Evolutionary conservation across 169 alveolate genomes (phyloP).

Genomic region (Fabrea salina): DNA sequence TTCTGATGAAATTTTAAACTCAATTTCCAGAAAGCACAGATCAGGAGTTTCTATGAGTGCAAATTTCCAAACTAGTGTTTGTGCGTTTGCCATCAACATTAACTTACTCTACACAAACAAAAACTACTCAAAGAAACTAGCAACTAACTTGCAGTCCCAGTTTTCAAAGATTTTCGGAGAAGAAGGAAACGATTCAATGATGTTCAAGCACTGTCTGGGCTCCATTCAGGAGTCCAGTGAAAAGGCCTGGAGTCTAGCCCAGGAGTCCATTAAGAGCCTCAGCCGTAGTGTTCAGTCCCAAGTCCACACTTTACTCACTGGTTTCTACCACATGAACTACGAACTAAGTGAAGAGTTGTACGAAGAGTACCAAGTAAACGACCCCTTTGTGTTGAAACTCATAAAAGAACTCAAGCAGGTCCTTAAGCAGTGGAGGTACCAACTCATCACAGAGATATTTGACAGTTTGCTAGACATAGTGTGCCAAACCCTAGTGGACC

Average conservation of each 20-base stretch:
- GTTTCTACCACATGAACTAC: not conserved
- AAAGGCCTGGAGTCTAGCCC: not conserved
- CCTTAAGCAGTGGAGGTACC: slow-evolving; percentile 20
- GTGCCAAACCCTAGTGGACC: not conserved
- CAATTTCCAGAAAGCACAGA: not conserved
- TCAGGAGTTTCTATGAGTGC: not conserved
- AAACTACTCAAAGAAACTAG: not conserved
- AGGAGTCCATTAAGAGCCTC: not conserved
- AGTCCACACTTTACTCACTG: not conserved
- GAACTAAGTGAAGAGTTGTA: not conserved
- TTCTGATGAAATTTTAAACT: not conserved
- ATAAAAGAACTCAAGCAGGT: not conserved
- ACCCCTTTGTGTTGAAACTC: slow-evolving; percentile 20
- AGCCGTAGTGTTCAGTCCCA: not conserved
- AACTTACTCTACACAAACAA: not conserved
- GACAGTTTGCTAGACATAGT: not conserved
- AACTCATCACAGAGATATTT: not conserved
- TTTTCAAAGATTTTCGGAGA: slow-evolving; percentile 5
- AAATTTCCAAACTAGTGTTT: not conserved
- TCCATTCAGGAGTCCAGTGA: not conserved
- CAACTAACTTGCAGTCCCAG: not conserved
- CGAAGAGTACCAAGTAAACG: slow-evolving; percentile 14
- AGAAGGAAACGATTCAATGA: not conserved
- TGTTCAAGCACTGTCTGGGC: slow-evolving; percentile 26
- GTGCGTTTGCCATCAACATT: not conserved